phyloP scores from a whole-genome alignment of 108 stramenopile genomes.

The Hondaea fermentalgiana region DNA sequence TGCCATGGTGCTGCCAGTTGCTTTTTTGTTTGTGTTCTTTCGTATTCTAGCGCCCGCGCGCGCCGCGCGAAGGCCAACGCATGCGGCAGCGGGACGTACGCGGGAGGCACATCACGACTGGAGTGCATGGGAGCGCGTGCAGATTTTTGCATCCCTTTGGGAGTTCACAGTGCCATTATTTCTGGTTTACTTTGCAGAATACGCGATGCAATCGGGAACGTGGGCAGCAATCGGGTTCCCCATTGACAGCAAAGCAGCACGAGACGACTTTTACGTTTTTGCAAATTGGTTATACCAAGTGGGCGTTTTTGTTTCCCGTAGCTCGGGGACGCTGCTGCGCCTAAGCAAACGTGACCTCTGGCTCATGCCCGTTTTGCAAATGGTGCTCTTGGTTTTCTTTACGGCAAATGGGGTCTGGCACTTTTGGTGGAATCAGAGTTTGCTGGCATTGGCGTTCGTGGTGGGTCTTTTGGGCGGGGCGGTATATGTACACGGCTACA shows the following conservation, averaged over 20 bases:
- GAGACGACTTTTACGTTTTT: constrained; percentile 56
- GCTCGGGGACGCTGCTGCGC: constrained; percentile 50
- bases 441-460: constrained; percentile 48
- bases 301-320: constrained; percentile 65
- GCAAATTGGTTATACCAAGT: constrained; percentile 67
- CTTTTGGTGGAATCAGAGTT: constrained; percentile 10
- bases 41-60: neutral
- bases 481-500: constrained; percentile 69
- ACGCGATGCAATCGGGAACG: constrained; percentile 54
- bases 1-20: neutral
- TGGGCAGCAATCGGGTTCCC: constrained; percentile 74
- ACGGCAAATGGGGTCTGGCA: constrained; percentile 35
- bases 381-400: constrained; percentile 56
- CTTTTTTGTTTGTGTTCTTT: neutral
- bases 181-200: constrained; percentile 66
- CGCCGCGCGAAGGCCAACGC: neutral
- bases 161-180: constrained; percentile 42
- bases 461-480: constrained; percentile 70
- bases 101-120: neutral
- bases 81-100: too few species aligned
- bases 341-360: constrained; percentile 49
- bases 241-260: constrained; percentile 30
- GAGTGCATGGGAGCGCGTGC: neutral
- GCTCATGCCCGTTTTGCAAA: constrained; percentile 63
- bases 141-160: neutral